Conservation (phyloP, 2,329 filamentous ascomycete species). For the Xylaria sp. region DNA sequence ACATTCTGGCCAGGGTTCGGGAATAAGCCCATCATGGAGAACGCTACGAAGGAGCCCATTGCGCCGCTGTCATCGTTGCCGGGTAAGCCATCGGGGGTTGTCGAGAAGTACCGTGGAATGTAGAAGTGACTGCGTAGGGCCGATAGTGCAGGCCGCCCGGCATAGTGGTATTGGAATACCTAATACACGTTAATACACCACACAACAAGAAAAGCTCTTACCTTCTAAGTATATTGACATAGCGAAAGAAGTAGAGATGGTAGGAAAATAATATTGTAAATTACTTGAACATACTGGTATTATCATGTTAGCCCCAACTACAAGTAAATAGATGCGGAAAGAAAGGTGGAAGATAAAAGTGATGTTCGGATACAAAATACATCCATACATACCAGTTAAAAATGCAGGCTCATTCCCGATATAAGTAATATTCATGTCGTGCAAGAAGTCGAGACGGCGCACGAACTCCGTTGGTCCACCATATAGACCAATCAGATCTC, state of each 20-base stretch:
- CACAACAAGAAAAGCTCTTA: conserved; percentile 60
- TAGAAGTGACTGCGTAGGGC: conserved; percentile 62
- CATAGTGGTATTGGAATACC: conserved; percentile 72
- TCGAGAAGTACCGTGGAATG: conserved; percentile 66
- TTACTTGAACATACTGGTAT: neutral
- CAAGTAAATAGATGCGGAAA: neutral
- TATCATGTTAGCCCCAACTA: neutral
- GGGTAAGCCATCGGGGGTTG: conserved; percentile 61
- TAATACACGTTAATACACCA: neutral
- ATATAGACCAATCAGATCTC: conserved; percentile 57
- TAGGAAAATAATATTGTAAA: conserved; percentile 42
- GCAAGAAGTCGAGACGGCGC: conserved; percentile 64
- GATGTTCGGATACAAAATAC: neutral
- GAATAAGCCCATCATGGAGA: conserved; percentile 72
- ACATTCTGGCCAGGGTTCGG: conserved; percentile 70
- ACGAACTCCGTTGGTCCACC: conserved; percentile 62
- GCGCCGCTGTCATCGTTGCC: conserved; percentile 73
- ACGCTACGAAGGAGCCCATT: conserved; percentile 68
- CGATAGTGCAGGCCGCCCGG: conserved; percentile 61
- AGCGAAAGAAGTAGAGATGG: conserved; percentile 53
- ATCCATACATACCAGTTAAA: conserved; percentile 17
- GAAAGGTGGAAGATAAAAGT: neutral
- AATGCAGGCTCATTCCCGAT: conserved; percentile 61
- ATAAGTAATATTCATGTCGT: conserved; percentile 66
- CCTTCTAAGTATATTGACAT: conserved; percentile 53